phyloP scores from a whole-genome alignment of 352 stramenopile species.

The Peronosclerospora sorghi region DNA sequence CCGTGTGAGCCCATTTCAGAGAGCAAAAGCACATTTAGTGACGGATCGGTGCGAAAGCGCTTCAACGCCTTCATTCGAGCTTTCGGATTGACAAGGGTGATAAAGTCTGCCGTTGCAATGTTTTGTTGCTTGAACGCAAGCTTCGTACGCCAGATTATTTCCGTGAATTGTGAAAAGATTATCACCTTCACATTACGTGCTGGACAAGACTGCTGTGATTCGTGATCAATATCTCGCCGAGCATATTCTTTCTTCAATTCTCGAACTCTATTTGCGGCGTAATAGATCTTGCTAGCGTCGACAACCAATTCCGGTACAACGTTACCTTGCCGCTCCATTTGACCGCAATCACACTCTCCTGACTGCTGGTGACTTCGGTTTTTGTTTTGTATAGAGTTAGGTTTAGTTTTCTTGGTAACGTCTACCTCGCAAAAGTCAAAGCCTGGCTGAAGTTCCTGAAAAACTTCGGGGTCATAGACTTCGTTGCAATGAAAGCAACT shows the following conservation, averaged over 20 bases:
- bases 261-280: slow-evolving; percentile 47
- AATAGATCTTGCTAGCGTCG: slow-evolving; percentile 62
- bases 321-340: neutral
- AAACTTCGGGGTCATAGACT: slow-evolving; percentile 76
- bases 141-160: slow-evolving; percentile 67
- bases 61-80: slow-evolving; percentile 43
- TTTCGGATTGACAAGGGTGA: slow-evolving; percentile 29
- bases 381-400: too few species aligned
- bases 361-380: neutral
- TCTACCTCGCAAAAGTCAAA: slow-evolving; percentile 41
- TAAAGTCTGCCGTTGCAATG: slow-evolving; percentile 52
- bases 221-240: slow-evolving; percentile 4
- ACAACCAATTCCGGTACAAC: slow-evolving; percentile 18
- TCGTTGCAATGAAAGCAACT: slow-evolving; percentile 44
- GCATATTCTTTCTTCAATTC: slow-evolving; percentile 46
- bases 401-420: too few species aligned
- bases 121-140: slow-evolving; percentile 60
- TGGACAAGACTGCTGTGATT: neutral
- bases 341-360: neutral
- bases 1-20: slow-evolving; percentile 90
- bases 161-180: slow-evolving; percentile 75
- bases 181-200: slow-evolving; percentile 51
- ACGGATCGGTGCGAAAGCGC: slow-evolving; percentile 46
- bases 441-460: slow-evolving; percentile 80
- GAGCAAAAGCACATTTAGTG: slow-evolving; percentile 88